These are phyloP conservation scores for Sugiyamaella sp. DNA, from an alignment of 1,139 yeast genomes.

Conservation along the genomic window DNA sequence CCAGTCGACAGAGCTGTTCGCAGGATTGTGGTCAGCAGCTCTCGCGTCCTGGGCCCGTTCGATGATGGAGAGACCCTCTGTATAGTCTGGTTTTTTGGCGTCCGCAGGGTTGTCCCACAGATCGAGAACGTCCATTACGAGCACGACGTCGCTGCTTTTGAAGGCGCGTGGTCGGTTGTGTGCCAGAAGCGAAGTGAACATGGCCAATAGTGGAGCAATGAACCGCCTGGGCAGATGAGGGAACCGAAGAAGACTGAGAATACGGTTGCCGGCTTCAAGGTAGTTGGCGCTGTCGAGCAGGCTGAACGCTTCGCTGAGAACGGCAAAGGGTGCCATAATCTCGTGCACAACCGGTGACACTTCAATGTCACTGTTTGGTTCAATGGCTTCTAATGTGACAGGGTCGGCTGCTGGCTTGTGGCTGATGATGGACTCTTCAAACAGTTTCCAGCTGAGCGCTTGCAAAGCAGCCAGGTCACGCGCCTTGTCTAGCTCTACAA, in stretches of 20 bases:
- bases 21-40: neutral
- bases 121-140: conserved; percentile 54
- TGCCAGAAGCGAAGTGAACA: conserved; percentile 34
- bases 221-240: conserved; percentile 64
- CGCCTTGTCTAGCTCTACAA: conserved; percentile 67
- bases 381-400: conserved; percentile 38
- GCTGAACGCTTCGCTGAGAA: conserved; percentile 55
- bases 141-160: conserved; percentile 47
- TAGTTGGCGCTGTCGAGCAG: conserved; percentile 37
- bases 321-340: conserved; percentile 73
- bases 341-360: conserved; percentile 62
- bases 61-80: conserved; percentile 18
- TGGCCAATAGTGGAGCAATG: conserved; percentile 46
- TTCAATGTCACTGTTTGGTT: conserved; percentile 27
- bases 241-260: conserved; percentile 63
- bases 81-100: neutral
- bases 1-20: conserved; percentile 24
- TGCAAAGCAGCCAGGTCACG: conserved; percentile 54
- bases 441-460: conserved; percentile 52
- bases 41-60: conserved; percentile 10
- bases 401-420: conserved; percentile 40
- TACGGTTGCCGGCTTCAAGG: conserved; percentile 42
- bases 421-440: conserved; percentile 62
- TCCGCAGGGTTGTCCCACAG: conserved; percentile 44
- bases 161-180: conserved; percentile 29